Percentiles rank a stretch among this genome's conserved stretches.
phyloP scores from a whole-genome alignment of 106 monocot species.

The Acorus calamus region DNA sequence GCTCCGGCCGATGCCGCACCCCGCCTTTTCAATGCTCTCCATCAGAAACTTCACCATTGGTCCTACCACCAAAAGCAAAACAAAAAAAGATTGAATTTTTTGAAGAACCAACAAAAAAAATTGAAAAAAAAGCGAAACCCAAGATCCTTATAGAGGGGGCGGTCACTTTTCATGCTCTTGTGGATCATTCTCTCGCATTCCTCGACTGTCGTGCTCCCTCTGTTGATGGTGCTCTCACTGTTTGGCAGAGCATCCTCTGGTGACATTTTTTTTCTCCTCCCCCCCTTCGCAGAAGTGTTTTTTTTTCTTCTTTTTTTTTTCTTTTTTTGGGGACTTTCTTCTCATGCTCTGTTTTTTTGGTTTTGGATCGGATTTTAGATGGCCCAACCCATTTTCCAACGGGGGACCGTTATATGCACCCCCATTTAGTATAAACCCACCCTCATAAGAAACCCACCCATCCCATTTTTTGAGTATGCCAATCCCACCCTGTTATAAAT shows the following conservation, averaged over 20 bases:
- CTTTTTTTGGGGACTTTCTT: too few relatives aligned
- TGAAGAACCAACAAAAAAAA: not conserved
- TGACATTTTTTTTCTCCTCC: too few relatives aligned
- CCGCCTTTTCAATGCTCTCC: constrained; percentile 59
- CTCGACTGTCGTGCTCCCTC: constrained; percentile 15
- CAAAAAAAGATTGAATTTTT: not conserved
- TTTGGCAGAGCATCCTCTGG: not conserved
- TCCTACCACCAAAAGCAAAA: constrained; percentile 17
- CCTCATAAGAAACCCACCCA: too few relatives aligned
- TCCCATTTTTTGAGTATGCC: too few relatives aligned
- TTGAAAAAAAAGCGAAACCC: not conserved
- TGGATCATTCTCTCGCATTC: constrained; percentile 20
- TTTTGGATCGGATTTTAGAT: too few relatives aligned
- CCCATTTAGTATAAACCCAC: too few relatives aligned
- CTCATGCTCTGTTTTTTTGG: too few relatives aligned
- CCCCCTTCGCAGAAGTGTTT: too few relatives aligned
- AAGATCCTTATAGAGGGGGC: not conserved
- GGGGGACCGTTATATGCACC: too few relatives aligned
- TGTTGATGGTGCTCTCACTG: not conserved
- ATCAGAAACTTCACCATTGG: constrained; percentile 56
- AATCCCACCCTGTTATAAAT: too few relatives aligned
- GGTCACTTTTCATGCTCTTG: constrained; percentile 18
- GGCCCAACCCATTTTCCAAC: too few relatives aligned
- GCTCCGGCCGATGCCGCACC: constrained; percentile 42
- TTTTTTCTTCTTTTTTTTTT: too few relatives aligned